Evolutionary conservation across 345 rosid genomes (phyloP).

Genomic region (Excoecaria agallocha): DNA sequence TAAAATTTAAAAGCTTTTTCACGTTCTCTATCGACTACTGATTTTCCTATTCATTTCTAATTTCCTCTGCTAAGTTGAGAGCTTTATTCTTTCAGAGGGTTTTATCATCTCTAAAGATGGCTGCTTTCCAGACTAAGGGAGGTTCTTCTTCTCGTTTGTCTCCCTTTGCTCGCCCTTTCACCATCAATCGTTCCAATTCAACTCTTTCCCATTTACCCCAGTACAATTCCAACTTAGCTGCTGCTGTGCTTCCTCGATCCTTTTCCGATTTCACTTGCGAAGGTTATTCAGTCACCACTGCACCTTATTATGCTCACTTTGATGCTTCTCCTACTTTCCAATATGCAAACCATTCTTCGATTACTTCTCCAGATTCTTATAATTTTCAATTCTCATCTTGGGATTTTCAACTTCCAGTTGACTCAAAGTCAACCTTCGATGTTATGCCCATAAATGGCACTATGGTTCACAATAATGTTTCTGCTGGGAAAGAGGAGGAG

Average conservation of each 20-base stretch:
- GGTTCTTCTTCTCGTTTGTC: slow-evolving; percentile 35
- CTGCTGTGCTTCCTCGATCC: too few species aligned
- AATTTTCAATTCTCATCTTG: neutral
- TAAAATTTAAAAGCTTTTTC: too few species aligned
- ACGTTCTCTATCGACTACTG: neutral
- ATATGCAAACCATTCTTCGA: neutral
- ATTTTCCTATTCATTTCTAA: neutral
- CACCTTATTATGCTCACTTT: too few species aligned
- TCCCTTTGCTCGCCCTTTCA: slow-evolving; percentile 42
- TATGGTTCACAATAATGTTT: slow-evolving; percentile 1
- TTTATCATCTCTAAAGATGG: neutral
- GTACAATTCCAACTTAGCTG: too few species aligned
- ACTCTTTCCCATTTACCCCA: neutral
- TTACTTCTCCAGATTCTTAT: neutral
- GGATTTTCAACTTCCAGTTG: too few species aligned
- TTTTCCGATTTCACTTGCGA: too few species aligned
- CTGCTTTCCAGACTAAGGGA: neutral
- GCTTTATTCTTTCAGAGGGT: neutral
- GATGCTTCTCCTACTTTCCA: too few species aligned
- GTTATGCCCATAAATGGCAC: too few species aligned
- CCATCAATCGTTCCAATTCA: slow-evolving; percentile 20
- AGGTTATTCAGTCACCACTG: too few species aligned
- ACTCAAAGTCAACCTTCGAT: too few species aligned
- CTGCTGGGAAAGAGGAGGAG: slow-evolving; percentile 6
- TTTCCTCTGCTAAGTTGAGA: neutral